phyloP scores from a whole-genome alignment of 164 flowering plant genomes.

The Annona squamosa region DNA sequence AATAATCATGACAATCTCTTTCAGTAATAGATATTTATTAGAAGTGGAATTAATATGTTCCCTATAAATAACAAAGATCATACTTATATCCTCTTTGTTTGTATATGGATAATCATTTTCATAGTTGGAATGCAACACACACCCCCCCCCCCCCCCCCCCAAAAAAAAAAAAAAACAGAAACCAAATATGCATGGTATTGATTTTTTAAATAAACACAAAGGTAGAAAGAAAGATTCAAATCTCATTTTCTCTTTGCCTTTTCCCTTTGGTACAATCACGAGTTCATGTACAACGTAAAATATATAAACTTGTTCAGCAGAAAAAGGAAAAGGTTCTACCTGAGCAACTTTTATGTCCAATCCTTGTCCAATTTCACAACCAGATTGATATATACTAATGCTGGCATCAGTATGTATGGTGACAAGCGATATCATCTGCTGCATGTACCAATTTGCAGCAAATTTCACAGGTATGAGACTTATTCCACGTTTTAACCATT shows the following conservation, averaged over 20 bases:
- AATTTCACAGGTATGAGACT: constrained; percentile 9
- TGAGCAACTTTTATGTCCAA: constrained; percentile 10
- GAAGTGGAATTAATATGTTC: no score
- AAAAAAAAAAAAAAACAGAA: no score
- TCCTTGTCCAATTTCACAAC: constrained; percentile 9
- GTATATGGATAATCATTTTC: background rate
- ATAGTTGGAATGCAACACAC: background rate
- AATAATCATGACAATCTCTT: no score
- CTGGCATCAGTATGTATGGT: constrained; percentile 9
- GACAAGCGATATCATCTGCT: constrained; percentile 10
- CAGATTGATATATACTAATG: constrained; percentile 10
- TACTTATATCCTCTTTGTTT: background rate
- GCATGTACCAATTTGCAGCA: constrained; percentile 1
- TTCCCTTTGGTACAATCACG: no score
- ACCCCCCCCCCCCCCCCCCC: no score
- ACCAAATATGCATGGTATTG: no score
- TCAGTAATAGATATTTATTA: no score
- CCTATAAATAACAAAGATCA: background rate
- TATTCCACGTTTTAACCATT: constrained; percentile 10
- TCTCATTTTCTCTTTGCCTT: no score
- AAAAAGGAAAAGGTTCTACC: background rate
- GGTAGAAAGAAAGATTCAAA: no score
- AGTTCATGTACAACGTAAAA: no score
- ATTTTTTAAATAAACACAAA: no score
- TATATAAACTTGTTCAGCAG: no score